phyloP scores from a whole-genome alignment of 768 basidiomycete genomes.

The Hygrocybe punicea region DNA sequence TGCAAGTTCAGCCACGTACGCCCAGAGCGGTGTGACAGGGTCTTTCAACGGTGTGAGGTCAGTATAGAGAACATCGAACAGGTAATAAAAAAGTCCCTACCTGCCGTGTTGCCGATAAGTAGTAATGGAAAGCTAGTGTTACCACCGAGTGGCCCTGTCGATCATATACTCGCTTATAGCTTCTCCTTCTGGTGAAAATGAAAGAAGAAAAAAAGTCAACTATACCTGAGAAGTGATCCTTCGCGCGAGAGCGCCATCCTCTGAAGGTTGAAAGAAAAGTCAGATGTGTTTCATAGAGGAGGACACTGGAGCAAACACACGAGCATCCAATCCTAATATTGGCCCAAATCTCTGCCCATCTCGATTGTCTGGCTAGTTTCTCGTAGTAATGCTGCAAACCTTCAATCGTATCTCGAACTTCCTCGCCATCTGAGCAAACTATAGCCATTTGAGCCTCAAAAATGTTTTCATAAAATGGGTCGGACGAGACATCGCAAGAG shows the following conservation, averaged over 20 bases:
- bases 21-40: slow-evolving; percentile 17
- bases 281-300: neutral
- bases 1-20: neutral
- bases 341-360: slow-evolving; percentile 20
- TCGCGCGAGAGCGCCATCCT: slow-evolving; percentile 28
- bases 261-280: slow-evolving; percentile 10
- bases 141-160: slow-evolving; percentile 33
- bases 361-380: slow-evolving; percentile 10
- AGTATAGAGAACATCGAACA: neutral
- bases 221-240: slow-evolving; percentile 21
- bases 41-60: slow-evolving; percentile 4
- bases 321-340: slow-evolving; percentile 17
- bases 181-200: neutral
- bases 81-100: slow-evolving; percentile 13
- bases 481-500: neutral
- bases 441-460: slow-evolving; percentile 16
- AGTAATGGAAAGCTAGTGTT: slow-evolving; percentile 42
- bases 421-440: slow-evolving; percentile 20
- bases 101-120: slow-evolving; percentile 41
- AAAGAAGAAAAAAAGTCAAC: neutral
- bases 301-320: slow-evolving; percentile 12
- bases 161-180: neutral
- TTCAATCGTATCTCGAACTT: slow-evolving; percentile 15
- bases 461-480: neutral
- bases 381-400: slow-evolving; percentile 12